A percentile compares a stretch with the other conserved stretches of the same genome.
Conservation (phyloP, 192 early-diverging fungal genomes). For the Spizellomyces sp. region DNA sequence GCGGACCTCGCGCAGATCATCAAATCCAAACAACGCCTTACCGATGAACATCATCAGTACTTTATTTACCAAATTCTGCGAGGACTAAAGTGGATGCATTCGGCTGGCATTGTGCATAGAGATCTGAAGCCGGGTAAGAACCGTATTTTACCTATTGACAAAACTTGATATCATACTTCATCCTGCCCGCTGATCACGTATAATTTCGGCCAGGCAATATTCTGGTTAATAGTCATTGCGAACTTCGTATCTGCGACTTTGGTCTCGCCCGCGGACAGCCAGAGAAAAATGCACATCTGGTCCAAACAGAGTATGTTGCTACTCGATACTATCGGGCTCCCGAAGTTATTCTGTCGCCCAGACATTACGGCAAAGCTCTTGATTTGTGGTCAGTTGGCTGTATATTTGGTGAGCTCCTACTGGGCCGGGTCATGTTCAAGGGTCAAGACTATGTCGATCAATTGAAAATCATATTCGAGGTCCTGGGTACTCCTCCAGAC, state of each 20-base stretch:
- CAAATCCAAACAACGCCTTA: slow-evolving; percentile 86
- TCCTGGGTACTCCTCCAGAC: slow-evolving; percentile 96
- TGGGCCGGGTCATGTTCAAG: slow-evolving; percentile 58
- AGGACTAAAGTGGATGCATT: slow-evolving; percentile 98
- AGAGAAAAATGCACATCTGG: slow-evolving; percentile 34
- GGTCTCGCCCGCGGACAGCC: slow-evolving; percentile 54
- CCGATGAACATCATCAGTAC: slow-evolving; percentile 97
- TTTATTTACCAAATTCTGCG: slow-evolving; percentile 97
- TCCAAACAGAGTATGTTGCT: slow-evolving; percentile 62
- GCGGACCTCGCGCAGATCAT: slow-evolving; percentile 98
- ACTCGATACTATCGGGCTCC: slow-evolving; percentile 60
- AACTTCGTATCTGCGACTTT: slow-evolving; percentile 61
- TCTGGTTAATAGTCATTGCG: slow-evolving; percentile 60
- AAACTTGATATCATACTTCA: background rate
- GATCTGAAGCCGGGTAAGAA: slow-evolving; percentile 88
- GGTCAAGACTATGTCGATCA: slow-evolving; percentile 77
- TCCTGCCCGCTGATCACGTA: background rate
- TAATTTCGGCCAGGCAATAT: slow-evolving; percentile 41
- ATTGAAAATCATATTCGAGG: slow-evolving; percentile 90
- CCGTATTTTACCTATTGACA: no score
- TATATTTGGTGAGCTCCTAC: slow-evolving; percentile 95
- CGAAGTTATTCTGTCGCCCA: slow-evolving; percentile 58
- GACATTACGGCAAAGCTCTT: slow-evolving; percentile 63
- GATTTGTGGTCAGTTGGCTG: slow-evolving; percentile 99
- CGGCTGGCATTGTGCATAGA: slow-evolving; percentile 95